Evolutionary conservation across 805 yeast species (phyloP), one percentile per base, ranked within the genome.

Genomic region (Wickerhamiella kurtzmanii): DNA sequence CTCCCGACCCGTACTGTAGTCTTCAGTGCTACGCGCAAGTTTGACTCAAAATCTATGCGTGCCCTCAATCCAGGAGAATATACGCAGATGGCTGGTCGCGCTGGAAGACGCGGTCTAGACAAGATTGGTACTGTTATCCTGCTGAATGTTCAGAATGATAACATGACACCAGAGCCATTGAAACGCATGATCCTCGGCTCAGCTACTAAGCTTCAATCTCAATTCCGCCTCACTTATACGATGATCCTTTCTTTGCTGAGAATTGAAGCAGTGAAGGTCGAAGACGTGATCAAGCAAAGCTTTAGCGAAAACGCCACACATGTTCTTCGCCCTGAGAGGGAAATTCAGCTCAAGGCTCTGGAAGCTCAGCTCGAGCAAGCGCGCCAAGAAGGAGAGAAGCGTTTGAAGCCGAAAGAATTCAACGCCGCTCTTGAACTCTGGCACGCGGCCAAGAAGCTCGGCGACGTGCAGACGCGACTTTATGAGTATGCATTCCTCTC

Each of bases 31-130:
- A 67, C 82, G 44, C 69, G 89, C 54, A 92, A 92, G 60, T 95
- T 89, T 62, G 98, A 92, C 60, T 97, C 97, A 41, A 73, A 79
- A 25, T 75, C 75, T 0, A 78, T 85, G 64, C 74, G 98, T 64
- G 76, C 81, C 58, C 70, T 92, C 50, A 72, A 81, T 8, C 96
- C 98, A 0, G 98, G 98, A 46, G 98, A 92, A 62, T 92, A 89
- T 61, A 92, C 97, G 0, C 98, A 89, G 65, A 92, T 92, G 98
- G 88, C 96, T 0, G 98, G 98, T 41, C 76, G 98, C 64, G 98
- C 98, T 0, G 98, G 98, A 50, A 79, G 98, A 67, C 79, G 98
- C 70, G 98, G 98, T 35, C 67, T 92, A 53, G 98, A 92, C 68
- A 68, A 78, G 18, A 85, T 83, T 0, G 98, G 98, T 60, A 89